A percentile compares a stretch with the other conserved stretches of the same genome.
These are phyloP conservation scores for Erigeron canadensis DNA, from an alignment of 129 eudicot species.

Conservation along the genomic window DNA sequence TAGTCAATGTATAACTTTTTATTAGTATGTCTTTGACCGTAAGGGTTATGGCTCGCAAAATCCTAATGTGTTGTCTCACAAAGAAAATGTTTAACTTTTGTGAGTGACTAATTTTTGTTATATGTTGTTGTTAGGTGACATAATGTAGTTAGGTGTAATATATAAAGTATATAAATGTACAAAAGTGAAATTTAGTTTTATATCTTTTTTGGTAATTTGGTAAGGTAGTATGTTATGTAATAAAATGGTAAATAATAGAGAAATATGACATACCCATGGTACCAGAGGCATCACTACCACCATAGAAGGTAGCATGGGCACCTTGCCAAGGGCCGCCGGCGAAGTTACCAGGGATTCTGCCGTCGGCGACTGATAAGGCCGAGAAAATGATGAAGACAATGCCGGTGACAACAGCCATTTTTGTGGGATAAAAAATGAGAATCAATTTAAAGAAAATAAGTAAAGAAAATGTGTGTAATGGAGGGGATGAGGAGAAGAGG, in stretches of 20 bases:
- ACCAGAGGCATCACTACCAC: slow-evolving; percentile 94
- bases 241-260: not conserved
- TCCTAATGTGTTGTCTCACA: too few relatives aligned
- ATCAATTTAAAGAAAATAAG: not conserved
- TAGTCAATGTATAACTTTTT: too few relatives aligned
- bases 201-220: too few relatives aligned
- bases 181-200: not conserved
- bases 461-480: not conserved
- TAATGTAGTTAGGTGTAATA: too few relatives aligned
- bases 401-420: slow-evolving; percentile 23
- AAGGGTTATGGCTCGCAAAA: too few relatives aligned
- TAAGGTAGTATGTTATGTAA: not conserved
- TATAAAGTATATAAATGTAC: not conserved
- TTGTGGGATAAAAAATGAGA: slow-evolving; percentile 10
- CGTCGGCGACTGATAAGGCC: slow-evolving; percentile 31
- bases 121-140: too few relatives aligned
- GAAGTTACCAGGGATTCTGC: slow-evolving; percentile 81
- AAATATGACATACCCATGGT: slow-evolving; percentile 68
- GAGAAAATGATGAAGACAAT: slow-evolving; percentile 31
- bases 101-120: too few relatives aligned
- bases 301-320: slow-evolving; percentile 95
- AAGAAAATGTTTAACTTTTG: too few relatives aligned
- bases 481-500: slow-evolving; percentile 14
- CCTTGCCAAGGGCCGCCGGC: slow-evolving; percentile 72
- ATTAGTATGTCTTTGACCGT: too few relatives aligned